Base-by-base conservation (phyloP, 305 asterid genomes). In the Fraxinus latifolia region DNA sequence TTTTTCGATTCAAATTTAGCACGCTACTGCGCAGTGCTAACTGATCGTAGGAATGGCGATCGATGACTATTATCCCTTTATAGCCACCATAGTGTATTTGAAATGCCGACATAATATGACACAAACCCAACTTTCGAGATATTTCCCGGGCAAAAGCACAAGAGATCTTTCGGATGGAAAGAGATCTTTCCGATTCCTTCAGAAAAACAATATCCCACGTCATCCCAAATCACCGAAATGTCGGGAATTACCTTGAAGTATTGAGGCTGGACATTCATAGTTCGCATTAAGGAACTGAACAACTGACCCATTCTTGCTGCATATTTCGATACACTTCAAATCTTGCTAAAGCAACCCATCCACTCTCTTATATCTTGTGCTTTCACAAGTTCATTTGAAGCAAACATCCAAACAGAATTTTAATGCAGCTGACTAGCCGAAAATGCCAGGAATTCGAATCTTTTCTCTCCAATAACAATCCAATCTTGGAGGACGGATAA, bases 221-320 rank as follows among this genome's bases (percentile, higher is more conserved):
- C 95, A 72, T 94, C 94, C 4, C 88, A 33, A 70, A 84, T 85
- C 37, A 87, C 90, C 84, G 94, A 97, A 67, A 94, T 87, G 80
- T 95, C 97, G 3, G 94, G 91, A 77, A 95, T 89, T 68, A 85
- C 79, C 71, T 90, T 91, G 77, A 92, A 86, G 8, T 93, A 88
- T 27, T 85, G 85, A 4, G 90, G 86, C 8, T 73, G 86, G 81
- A 95, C 96, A 82, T 89, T 94, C 25, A 89, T 3, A 3, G 94
- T 94, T 83, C 93, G 97, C 68, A 17, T 62, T 1, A 97, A 93
- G 33, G 97, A 87, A 88, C 98, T 95, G 76, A 95, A 95, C 82
- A 95, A 79, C 84, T 94, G 99, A 34, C 99, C 98, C 99, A 95
- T 95, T 81, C 99, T 89, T 15, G 99, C 98, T 37, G 98, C 97